Conservation (phyloP, 306 rosid genomes). For the Abrus pulchellus region DNA sequence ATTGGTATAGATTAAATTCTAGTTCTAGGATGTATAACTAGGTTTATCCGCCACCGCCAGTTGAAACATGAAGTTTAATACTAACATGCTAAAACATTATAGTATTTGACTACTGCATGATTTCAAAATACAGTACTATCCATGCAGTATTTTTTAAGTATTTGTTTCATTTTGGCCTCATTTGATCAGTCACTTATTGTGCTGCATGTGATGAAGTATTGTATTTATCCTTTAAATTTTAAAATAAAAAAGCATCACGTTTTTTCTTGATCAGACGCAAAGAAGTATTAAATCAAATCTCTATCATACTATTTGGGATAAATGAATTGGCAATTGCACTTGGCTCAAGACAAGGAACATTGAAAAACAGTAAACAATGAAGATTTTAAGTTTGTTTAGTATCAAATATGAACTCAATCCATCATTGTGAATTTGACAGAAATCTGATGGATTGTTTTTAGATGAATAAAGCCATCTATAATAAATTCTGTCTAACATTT, state of each 20-base stretch:
- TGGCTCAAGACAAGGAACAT: background rate
- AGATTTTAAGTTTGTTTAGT: background rate
- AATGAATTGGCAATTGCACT: background rate
- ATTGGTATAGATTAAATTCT: background rate
- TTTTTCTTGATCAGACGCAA: background rate
- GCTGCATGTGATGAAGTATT: background rate
- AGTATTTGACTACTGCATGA: background rate
- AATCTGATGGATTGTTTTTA: background rate
- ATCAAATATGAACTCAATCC: conserved; percentile 11
- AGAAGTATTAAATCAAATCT: background rate
- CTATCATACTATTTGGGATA: background rate
- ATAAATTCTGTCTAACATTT: background rate
- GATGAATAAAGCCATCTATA: background rate
- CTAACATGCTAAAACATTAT: conserved; percentile 16
- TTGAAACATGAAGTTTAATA: background rate
- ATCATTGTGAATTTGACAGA: background rate
- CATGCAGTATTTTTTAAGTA: background rate
- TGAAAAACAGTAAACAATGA: background rate
- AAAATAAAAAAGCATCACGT: background rate
- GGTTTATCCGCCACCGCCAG: conserved; percentile 6
- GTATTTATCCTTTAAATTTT: background rate
- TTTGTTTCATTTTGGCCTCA: background rate
- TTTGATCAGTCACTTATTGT: background rate
- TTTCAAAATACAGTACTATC: background rate
- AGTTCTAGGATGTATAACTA: background rate